A percentile compares a stretch with the other conserved stretches of the same genome.
These are phyloP conservation scores for Phytophthora meadii DNA, from an alignment of 352 stramenopile species.

Conservation along the genomic window DNA sequence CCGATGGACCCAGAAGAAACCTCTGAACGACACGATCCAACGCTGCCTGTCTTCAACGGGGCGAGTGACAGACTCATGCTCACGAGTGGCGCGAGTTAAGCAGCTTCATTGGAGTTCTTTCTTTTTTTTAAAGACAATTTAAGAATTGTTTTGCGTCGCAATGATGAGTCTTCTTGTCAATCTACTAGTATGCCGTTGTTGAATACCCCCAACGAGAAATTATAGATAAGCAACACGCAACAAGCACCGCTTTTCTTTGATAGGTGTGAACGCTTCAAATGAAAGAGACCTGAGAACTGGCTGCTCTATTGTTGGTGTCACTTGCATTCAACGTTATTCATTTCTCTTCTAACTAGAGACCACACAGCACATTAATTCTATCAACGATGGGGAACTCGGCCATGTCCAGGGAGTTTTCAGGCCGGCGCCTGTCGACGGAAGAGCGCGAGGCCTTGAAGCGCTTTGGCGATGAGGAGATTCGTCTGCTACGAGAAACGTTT, in stretches of 20 bases:
- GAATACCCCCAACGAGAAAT: too few species aligned
- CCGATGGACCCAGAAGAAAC: neutral
- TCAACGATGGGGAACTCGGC: slow-evolving; percentile 68
- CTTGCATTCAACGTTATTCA: slow-evolving; percentile 19
- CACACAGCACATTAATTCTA: neutral
- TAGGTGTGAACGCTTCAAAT: slow-evolving; percentile 4
- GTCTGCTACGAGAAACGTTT: slow-evolving; percentile 81
- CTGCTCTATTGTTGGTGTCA: slow-evolving; percentile 31
- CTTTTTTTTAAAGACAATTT: too few species aligned
- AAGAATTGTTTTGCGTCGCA: too few species aligned
- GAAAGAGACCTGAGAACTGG: slow-evolving; percentile 27
- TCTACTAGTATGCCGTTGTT: too few species aligned
- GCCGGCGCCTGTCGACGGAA: slow-evolving; percentile 50
- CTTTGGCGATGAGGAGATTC: slow-evolving; percentile 82
- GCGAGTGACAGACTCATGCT: too few species aligned
- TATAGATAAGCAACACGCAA: too few species aligned
- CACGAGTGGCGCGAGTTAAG: too few species aligned
- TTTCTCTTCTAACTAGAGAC: slow-evolving; percentile 18
- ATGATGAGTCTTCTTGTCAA: too few species aligned
- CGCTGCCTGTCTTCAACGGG: too few species aligned
- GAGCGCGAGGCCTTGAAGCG: slow-evolving; percentile 79
- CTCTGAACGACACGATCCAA: neutral
- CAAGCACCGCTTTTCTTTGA: neutral
- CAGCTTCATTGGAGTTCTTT: too few species aligned
- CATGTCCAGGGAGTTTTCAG: slow-evolving; percentile 62